A percentile compares a stretch with the other conserved stretches of the same genome.
phyloP scores from a whole-genome alignment of 1,284 basidiomycete genomes.

The Papiliotrema laurentii region DNA sequence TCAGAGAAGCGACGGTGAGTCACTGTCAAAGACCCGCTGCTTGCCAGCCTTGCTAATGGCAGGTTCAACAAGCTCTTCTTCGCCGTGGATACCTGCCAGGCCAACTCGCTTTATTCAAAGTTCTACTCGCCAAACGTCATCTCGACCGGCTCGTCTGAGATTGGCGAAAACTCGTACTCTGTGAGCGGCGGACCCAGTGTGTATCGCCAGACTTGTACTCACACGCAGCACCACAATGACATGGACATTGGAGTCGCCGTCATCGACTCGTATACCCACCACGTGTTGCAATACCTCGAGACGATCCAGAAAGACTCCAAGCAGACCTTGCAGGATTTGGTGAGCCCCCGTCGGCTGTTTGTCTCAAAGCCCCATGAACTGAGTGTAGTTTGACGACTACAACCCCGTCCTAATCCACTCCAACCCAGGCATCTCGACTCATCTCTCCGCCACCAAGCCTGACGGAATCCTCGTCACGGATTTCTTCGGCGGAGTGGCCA shows the following conservation, averaged over 20 bases:
- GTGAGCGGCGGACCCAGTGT: slow-evolving; percentile 52
- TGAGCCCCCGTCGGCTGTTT: slow-evolving; percentile 47
- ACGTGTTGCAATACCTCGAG: slow-evolving; percentile 86
- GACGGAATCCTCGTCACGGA: slow-evolving; percentile 77
- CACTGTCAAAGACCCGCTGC: neutral
- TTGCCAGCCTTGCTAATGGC: neutral
- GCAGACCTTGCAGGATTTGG: slow-evolving; percentile 76
- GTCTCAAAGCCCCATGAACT: neutral
- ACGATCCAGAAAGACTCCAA: slow-evolving; percentile 83
- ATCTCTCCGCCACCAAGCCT: slow-evolving; percentile 65
- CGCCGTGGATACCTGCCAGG: slow-evolving; percentile 98
- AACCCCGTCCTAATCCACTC: slow-evolving; percentile 72
- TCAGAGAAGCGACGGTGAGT: slow-evolving; percentile 85
- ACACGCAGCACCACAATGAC: slow-evolving; percentile 77
- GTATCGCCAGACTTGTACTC: neutral
- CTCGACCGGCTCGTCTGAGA: slow-evolving; percentile 80
- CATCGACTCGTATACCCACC: slow-evolving; percentile 93
- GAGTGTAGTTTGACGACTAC: slow-evolving; percentile 69
- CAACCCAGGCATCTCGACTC: slow-evolving; percentile 77
- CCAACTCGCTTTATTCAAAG: slow-evolving; percentile 90
- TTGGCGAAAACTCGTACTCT: slow-evolving; percentile 93
- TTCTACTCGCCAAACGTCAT: slow-evolving; percentile 95
- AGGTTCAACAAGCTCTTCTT: slow-evolving; percentile 97
- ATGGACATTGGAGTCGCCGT: slow-evolving; percentile 90
- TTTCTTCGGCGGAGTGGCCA: slow-evolving; percentile 89